A percentile compares a stretch with the other conserved stretches of the same genome.
These are phyloP conservation scores for Antarctomyces pellizariae DNA, from an alignment of 495 filamentous ascomycete species.

Conservation along the genomic window DNA sequence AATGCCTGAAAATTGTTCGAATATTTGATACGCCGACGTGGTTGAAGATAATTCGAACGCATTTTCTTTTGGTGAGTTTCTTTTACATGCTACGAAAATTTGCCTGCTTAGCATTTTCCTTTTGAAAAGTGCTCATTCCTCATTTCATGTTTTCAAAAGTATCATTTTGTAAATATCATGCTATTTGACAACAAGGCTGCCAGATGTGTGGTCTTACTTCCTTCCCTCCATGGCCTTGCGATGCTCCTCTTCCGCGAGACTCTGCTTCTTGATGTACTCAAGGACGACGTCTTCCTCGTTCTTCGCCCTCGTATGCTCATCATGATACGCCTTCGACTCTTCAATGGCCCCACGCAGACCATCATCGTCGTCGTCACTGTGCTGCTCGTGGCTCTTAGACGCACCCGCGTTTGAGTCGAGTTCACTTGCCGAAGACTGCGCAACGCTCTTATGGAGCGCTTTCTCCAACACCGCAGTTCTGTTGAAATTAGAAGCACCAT, in stretches of 20 bases:
- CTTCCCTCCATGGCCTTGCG: too few species aligned
- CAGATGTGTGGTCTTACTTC: too few species aligned
- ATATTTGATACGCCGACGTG: too few species aligned
- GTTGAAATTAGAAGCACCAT: not conserved
- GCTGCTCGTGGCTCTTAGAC: slow-evolving; percentile 12
- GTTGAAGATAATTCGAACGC: too few species aligned
- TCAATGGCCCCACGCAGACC: slow-evolving; percentile 17
- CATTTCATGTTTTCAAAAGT: too few species aligned
- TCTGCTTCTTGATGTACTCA: slow-evolving; percentile 59
- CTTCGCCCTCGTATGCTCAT: slow-evolving; percentile 19
- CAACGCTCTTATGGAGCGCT: slow-evolving; percentile 29
- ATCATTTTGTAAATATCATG: too few species aligned
- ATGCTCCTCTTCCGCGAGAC: slow-evolving; percentile 39
- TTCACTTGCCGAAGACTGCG: slow-evolving; percentile 16
- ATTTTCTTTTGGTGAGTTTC: too few species aligned
- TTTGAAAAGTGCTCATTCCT: too few species aligned
- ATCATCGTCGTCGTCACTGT: slow-evolving; percentile 17
- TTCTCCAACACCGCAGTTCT: slow-evolving; percentile 32
- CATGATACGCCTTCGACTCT: slow-evolving; percentile 13
- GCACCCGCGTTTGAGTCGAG: slow-evolving; percentile 9
- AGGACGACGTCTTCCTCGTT: slow-evolving; percentile 52
- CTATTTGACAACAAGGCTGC: too few species aligned
- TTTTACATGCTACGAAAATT: too few species aligned
- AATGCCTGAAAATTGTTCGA: too few species aligned
- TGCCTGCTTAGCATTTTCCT: too few species aligned